Conservation (phyloP, 306 rosid genomes). For the Carpinus viminea region DNA sequence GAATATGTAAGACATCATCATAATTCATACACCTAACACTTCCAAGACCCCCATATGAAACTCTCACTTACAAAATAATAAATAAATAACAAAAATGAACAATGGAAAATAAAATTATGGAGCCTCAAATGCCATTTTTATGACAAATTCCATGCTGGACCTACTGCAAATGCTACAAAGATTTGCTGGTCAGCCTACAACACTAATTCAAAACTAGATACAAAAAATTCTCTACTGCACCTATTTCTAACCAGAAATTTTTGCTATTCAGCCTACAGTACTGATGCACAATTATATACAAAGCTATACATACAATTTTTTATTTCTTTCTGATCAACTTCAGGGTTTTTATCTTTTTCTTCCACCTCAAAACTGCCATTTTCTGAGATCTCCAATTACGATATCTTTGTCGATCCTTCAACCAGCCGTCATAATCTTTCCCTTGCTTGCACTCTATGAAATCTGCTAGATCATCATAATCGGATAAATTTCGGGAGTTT, state of each 20-base stretch:
- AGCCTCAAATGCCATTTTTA: neutral
- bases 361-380: slow-evolving; percentile 39
- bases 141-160: neutral
- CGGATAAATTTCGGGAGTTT: slow-evolving; percentile 27
- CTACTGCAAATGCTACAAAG: neutral
- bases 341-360: slow-evolving; percentile 46
- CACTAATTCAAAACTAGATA: neutral
- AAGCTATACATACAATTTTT: neutral
- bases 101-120: neutral
- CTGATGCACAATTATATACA: neutral
- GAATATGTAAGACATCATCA: no score
- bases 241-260: no score
- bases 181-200: neutral
- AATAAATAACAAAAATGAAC: neutral
- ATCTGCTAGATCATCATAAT: slow-evolving; percentile 60
- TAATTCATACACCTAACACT: no score
- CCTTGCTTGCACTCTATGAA: slow-evolving; percentile 56
- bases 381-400: slow-evolving; percentile 45
- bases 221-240: no score
- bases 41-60: neutral
- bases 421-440: slow-evolving; percentile 63
- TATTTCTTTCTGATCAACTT: slow-evolving; percentile 30
- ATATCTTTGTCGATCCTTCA: slow-evolving; percentile 43
- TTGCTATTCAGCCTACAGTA: no score
- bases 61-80: neutral